Conservation (phyloP, 768 basidiomycete species). For the Boletus coccyginus region DNA sequence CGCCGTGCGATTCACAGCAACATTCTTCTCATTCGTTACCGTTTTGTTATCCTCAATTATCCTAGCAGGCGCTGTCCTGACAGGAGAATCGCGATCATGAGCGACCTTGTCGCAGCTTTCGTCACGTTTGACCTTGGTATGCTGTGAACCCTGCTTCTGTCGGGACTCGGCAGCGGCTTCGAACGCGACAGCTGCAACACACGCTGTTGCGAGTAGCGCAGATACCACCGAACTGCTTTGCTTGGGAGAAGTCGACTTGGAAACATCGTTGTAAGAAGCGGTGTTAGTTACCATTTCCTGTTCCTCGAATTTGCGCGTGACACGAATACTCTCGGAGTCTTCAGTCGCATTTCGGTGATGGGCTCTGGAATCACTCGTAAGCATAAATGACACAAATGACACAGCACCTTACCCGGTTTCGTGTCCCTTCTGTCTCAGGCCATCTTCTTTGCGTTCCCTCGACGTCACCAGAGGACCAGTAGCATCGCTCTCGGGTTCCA, state of each 20-base stretch:
- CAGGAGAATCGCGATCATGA: neutral
- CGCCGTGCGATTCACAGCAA: neutral
- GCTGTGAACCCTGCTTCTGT: conserved; percentile 2
- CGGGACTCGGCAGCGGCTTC: conserved; percentile 9
- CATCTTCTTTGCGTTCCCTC: neutral
- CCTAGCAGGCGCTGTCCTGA: neutral
- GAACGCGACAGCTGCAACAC: conserved; percentile 7
- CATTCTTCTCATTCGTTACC: neutral
- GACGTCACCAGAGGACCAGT: neutral
- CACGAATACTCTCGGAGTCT: neutral
- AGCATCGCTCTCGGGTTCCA: neutral
- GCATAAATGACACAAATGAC: neutral
- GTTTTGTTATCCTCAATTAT: neutral
- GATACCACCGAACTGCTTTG: conserved; percentile 11
- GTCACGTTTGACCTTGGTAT: neutral
- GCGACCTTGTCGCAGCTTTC: neutral
- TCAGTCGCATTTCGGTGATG: neutral
- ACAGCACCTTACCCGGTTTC: neutral
- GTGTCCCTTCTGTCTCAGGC: neutral
- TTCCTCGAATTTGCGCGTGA: neutral
- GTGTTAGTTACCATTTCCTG: neutral
- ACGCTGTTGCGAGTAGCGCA: conserved; percentile 6
- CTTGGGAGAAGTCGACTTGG: neutral
- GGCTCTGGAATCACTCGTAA: neutral
- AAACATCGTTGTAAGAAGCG: neutral